Evolutionary conservation across 2,329 filamentous ascomycete genomes (phyloP).

Genomic region (Herpotrichia juniperi): DNA sequence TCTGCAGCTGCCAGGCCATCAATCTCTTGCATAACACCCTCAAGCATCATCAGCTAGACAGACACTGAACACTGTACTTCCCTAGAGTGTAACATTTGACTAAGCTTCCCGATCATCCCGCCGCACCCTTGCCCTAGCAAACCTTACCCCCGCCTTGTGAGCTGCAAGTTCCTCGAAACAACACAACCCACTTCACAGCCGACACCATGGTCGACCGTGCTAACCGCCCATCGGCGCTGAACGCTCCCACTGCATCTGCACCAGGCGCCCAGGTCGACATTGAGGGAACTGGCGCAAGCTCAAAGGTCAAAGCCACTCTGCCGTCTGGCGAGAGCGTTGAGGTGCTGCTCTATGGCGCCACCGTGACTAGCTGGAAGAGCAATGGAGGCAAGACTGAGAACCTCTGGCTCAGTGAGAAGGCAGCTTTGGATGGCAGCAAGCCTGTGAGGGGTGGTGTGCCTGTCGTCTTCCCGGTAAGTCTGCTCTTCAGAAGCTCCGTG

Average conservation of each 20-base stretch:
- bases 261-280: constrained; percentile 74
- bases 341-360: constrained; percentile 89
- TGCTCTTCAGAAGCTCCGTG: neutral
- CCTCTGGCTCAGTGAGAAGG: constrained; percentile 81
- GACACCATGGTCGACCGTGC: constrained; percentile 76
- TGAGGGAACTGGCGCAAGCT: constrained; percentile 72
- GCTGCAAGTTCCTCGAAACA: neutral
- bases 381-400: constrained; percentile 74
- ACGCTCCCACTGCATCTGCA: constrained; percentile 65
- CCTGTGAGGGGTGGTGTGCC: constrained; percentile 91
- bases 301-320: constrained; percentile 77
- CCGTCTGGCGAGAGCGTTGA: constrained; percentile 87
- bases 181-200: neutral
- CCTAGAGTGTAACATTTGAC: neutral
- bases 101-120: neutral
- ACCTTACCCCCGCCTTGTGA: neutral
- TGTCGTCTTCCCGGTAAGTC: constrained; percentile 84
- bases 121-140: neutral
- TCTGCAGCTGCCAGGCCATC: neutral
- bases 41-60: neutral
- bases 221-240: constrained; percentile 78
- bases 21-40: neutral
- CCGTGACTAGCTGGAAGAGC: constrained; percentile 92
- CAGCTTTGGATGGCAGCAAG: constrained; percentile 84
- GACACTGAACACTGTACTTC: neutral